Conservation (phyloP, 108 stramenopile species). For the Asterionellopsis glacialis region DNA sequence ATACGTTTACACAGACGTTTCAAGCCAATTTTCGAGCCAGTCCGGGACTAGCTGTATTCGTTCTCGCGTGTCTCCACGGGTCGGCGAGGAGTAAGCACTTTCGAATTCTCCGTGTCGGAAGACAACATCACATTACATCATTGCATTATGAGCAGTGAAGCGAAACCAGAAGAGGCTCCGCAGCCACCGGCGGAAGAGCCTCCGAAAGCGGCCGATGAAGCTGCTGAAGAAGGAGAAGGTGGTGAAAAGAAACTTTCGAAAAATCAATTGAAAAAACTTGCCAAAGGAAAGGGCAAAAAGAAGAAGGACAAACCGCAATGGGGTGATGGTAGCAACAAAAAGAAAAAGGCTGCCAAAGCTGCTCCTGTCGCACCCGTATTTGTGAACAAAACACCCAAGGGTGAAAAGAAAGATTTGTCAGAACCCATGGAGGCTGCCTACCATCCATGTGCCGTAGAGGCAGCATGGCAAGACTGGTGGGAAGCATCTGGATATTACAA, state of each 20-base stretch:
- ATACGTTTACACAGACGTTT: no score
- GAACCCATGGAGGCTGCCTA: conserved; percentile 89
- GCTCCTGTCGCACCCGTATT: conserved; percentile 36
- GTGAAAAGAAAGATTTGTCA: conserved; percentile 80
- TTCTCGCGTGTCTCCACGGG: no score
- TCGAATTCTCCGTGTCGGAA: no score
- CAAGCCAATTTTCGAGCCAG: no score
- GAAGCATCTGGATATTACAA: conserved; percentile 89
- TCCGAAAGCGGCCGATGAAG: no score
- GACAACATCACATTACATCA: no score
- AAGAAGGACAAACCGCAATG: conserved; percentile 87
- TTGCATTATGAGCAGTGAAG: no score
- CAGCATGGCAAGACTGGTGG: conserved; percentile 99
- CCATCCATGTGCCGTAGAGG: conserved; percentile 93
- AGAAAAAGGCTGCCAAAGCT: conserved; percentile 47
- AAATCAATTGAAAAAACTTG: conserved; percentile 78
- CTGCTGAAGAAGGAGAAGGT: not conserved
- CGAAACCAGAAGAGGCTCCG: no score
- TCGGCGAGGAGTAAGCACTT: no score
- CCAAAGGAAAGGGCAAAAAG: conserved; percentile 68
- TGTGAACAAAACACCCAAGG: conserved; percentile 85
- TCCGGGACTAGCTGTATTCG: no score
- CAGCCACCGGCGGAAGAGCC: no score
- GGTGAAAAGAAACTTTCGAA: conserved; percentile 60
- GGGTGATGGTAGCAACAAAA: conserved; percentile 61